Percentiles rank a stretch among this genome's conserved stretches.
Evolutionary conservation across 352 stramenopile species (phyloP).

Genomic region (Saprolegnia diclina): DNA sequence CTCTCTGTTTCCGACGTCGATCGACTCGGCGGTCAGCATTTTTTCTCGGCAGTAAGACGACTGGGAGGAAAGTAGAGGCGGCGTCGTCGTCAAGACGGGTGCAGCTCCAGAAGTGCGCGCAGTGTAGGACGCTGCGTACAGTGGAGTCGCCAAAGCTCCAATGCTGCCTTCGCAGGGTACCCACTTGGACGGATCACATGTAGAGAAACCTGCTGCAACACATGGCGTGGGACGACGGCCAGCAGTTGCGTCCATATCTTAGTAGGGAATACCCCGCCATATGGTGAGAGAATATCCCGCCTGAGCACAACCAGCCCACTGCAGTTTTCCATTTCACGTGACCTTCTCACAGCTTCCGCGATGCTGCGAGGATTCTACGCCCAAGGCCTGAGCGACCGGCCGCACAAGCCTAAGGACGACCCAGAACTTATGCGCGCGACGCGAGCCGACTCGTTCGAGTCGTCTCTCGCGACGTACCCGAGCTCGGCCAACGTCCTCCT

Average conservation of each 20-base stretch:
- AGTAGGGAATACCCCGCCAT: too few relatives aligned
- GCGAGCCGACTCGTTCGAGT: not conserved
- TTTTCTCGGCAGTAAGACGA: too few relatives aligned
- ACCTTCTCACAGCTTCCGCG: not conserved
- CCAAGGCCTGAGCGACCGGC: slow-evolving; percentile 5
- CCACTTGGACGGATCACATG: not conserved
- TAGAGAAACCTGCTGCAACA: not conserved
- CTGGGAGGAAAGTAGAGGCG: too few relatives aligned
- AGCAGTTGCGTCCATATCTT: not conserved
- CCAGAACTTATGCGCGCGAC: not conserved
- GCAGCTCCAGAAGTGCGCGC: too few relatives aligned
- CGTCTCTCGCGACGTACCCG: not conserved
- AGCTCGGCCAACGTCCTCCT: too few relatives aligned
- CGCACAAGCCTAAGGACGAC: not conserved
- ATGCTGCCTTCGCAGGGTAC: not conserved
- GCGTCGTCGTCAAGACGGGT: too few relatives aligned
- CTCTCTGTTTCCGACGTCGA: too few relatives aligned
- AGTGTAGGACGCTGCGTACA: too few relatives aligned
- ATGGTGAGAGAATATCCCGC: too few relatives aligned
- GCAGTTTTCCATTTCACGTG: not conserved
- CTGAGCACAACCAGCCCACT: too few relatives aligned
- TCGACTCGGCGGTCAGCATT: too few relatives aligned
- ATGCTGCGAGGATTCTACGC: slow-evolving; percentile 5
- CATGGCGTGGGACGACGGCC: not conserved
- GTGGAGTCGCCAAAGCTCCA: too few relatives aligned